Conservation (phyloP, 352 stramenopile species). For the Phytopythium oedochilum region DNA sequence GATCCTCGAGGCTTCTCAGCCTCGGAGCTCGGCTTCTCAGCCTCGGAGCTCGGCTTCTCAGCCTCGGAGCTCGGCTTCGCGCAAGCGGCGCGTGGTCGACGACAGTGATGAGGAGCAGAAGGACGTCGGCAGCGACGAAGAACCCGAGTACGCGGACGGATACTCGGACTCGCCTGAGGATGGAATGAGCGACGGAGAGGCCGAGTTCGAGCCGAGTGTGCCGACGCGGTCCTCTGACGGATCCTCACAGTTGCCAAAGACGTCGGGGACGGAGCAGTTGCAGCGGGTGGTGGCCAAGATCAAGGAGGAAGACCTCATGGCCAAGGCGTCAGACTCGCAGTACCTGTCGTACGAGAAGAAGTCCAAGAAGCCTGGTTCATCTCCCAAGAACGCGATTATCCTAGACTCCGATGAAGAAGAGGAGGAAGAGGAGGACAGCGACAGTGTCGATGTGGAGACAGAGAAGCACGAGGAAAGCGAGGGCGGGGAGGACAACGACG, state of each 20-base stretch:
- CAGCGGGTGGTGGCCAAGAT: conserved; percentile 24
- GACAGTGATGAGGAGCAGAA: conserved; percentile 22
- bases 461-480: conserved; percentile 5
- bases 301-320: conserved; percentile 19
- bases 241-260: not conserved
- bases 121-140: conserved; percentile 12
- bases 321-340: conserved; percentile 8
- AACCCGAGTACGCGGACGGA: conserved; percentile 22
- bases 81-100: conserved; percentile 17
- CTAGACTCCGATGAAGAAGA: conserved; percentile 50
- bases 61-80: conserved; percentile 9
- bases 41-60: not conserved
- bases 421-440: conserved; percentile 21
- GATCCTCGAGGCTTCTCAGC: not conserved
- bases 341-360: conserved; percentile 27
- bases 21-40: conserved; percentile 9
- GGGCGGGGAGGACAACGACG: conserved; percentile 10
- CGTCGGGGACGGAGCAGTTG: conserved; percentile 19
- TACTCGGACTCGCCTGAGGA: conserved; percentile 30
- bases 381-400: conserved; percentile 41
- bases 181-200: conserved; percentile 25
- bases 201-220: conserved; percentile 25
- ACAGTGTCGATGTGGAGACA: conserved; percentile 15
- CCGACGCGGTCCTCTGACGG: conserved; percentile 8
- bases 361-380: conserved; percentile 18